Evolutionary conservation across 2,329 filamentous ascomycete species (phyloP).

Genomic region (Hymenoscyphus fraxineus): DNA sequence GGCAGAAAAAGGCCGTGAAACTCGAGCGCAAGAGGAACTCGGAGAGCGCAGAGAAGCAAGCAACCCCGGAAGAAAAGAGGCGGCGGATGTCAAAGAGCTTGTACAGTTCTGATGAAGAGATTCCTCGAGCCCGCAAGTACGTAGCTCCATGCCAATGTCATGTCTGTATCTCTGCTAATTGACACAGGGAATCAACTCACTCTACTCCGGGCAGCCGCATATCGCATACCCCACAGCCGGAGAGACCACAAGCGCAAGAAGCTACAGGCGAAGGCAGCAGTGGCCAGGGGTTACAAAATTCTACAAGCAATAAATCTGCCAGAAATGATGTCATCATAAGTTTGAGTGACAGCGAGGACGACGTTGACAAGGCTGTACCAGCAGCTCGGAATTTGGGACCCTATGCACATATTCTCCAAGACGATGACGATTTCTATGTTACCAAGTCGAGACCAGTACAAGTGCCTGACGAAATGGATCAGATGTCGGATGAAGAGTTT

Average conservation of each 20-base stretch:
- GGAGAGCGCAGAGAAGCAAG: constrained; percentile 21
- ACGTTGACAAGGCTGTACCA: constrained; percentile 7
- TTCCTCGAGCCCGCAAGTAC: constrained; percentile 4
- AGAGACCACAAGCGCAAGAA: constrained; percentile 14
- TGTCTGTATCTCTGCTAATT: neutral
- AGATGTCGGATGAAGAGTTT: constrained; percentile 31
- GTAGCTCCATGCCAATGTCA: neutral
- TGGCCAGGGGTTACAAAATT: constrained; percentile 18
- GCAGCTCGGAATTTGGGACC: constrained; percentile 6
- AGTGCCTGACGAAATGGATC: constrained; percentile 18
- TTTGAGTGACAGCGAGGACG: constrained; percentile 27
- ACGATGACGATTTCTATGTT: constrained; percentile 19
- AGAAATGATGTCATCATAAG: constrained; percentile 24
- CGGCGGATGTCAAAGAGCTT: constrained; percentile 18
- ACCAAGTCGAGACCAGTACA: constrained; percentile 4
- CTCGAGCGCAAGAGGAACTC: constrained; percentile 30
- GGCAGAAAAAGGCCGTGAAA: constrained; percentile 30
- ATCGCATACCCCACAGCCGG: constrained; percentile 14
- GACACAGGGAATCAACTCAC: constrained; percentile 24
- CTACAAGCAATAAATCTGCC: constrained; percentile 11
- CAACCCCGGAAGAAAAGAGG: constrained; percentile 27
- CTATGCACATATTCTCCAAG: constrained; percentile 15
- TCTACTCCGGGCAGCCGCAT: constrained; percentile 22
- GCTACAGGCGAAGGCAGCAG: constrained; percentile 21
- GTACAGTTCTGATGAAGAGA: constrained; percentile 16